phyloP scores from a whole-genome alignment of 306 rosid species.

The Lithocarpus polystachyus region DNA sequence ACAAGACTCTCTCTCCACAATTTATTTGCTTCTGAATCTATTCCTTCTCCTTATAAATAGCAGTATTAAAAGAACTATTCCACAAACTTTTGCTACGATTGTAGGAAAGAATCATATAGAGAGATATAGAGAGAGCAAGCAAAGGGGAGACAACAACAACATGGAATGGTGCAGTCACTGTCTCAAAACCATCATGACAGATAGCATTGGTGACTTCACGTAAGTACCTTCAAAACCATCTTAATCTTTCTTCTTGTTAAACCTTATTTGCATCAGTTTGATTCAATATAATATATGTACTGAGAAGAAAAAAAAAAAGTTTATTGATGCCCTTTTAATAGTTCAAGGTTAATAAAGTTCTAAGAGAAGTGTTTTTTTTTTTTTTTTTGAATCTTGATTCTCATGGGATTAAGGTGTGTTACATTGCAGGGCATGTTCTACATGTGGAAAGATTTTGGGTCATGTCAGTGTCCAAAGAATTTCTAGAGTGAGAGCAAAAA shows the following conservation, averaged over 20 bases:
- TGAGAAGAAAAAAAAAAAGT: too few species aligned
- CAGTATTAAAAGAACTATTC: too few species aligned
- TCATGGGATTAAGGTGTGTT: background rate
- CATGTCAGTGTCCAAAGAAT: background rate
- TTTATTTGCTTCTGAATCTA: too few species aligned
- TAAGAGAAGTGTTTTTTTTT: background rate
- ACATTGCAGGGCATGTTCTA: background rate
- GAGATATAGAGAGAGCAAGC: background rate
- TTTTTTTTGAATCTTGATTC: background rate
- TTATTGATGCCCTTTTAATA: too few species aligned
- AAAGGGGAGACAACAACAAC: background rate
- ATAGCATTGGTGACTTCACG: background rate
- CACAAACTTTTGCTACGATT: too few species aligned
- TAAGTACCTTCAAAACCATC: background rate
- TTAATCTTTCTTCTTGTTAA: too few species aligned
- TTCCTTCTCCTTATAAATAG: too few species aligned
- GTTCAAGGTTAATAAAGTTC: too few species aligned
- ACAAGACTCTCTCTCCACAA: too few species aligned
- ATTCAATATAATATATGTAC: too few species aligned
- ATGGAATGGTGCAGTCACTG: conserved; percentile 1
- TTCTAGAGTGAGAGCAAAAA: background rate
- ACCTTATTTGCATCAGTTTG: too few species aligned
- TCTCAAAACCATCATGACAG: background rate
- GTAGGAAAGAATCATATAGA: too few species aligned
- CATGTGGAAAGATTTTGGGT: background rate